Evolutionary conservation across 2,329 filamentous ascomycete species (phyloP), one percentile per base, ranked within the genome.

Genomic region (Parafenestella ontariensis): DNA sequence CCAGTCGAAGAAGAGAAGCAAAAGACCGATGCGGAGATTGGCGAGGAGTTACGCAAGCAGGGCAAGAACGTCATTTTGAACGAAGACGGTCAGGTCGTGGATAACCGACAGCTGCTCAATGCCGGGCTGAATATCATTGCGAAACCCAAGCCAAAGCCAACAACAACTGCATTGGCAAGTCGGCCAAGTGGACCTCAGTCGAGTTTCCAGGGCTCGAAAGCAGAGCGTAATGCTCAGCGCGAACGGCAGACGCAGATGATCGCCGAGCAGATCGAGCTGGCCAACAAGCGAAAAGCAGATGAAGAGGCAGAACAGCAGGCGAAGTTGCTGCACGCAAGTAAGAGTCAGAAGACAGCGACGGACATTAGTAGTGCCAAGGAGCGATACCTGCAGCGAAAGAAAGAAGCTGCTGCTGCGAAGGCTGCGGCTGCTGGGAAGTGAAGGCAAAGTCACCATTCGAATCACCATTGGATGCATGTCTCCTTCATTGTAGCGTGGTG

Each of bases 1-100:
- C 20, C 75, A 68, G 18, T 72, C 69, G 72, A 78, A 49, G 47
- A 42, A 9, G 48, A 59, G 31, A 42, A 42, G 34, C 49, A 54
- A 46, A 58, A 84, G 71, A 80, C 81, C 0, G 87, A 88, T 17
- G 83, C 83, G 2, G 85, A 92, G 29, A 67, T 87, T n/a, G 89
- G 88, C 4, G 82, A 79, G 43, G 87, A 90, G 66, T 82, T 92
- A 47, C 88, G 88, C 49, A 82, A 85, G 34, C 86, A 81, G 61
- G 85, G 84, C 23, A 78, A 81, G 79, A 59, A 87, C 78, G 83
- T 95, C 34, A 83, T 86, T 7, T 77, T 94, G 65, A 94, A 94
- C 66, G 91, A 95, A 57, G 91, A 95, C 34, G 91, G 91, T 0
- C 86, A 93, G 70, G 87, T 95, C 1, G 88, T 91, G 23, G 91